Evolutionary conservation across 345 rosid genomes (phyloP), one percentile per base, ranked within the genome.

Genomic region (Rhodamnia argentea): DNA sequence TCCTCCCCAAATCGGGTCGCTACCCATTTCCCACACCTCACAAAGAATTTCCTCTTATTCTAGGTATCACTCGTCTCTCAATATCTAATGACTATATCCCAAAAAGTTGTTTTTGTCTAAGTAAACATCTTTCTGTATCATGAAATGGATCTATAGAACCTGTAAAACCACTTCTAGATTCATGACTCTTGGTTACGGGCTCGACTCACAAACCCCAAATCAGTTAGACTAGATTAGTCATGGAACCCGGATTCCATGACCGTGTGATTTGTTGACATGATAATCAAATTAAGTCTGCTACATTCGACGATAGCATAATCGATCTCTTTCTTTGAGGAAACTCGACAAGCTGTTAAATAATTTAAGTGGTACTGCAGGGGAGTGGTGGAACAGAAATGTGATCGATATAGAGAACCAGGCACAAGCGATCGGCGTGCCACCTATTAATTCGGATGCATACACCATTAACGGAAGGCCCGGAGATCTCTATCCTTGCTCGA

Each of bases 381-480:
- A 95, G 89, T 96, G 98, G 98, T 94, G 98, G 98, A 94, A 96
- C 55, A 93, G 90, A 20, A 91, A 94, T 87, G 92, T 93, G 29
- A 76, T 92, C 22, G 95, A 91, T 42, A 87, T 95, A 2, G 94
- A 89, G 29, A 91, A 84, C 52, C 84, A 88, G 24, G 97, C 95
- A 3, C 53, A 86, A 13, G 95, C 93, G 44, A 44, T 85, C 8
- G 99, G 99, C 7, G 83, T 57, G 24, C 87, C 85, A 54, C 95
- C 98, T 10, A 91, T 92, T 81, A 58, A 6, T 86, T 96, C 99
- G 4, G 92, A 94, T 86, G 99, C 99, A 55, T 95, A 37, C 86
- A 96, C 98, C 32, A 94, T 96, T 27, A 96, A 96, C 86, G 99
- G 99, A 26, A 70, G 62, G 84, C 98, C 98, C 0, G 99, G 99